Evolutionary conservation across 495 filamentous ascomycete species (phyloP), one percentile per base, ranked within the genome.

Genomic region (Lentithecium fluviatile): DNA sequence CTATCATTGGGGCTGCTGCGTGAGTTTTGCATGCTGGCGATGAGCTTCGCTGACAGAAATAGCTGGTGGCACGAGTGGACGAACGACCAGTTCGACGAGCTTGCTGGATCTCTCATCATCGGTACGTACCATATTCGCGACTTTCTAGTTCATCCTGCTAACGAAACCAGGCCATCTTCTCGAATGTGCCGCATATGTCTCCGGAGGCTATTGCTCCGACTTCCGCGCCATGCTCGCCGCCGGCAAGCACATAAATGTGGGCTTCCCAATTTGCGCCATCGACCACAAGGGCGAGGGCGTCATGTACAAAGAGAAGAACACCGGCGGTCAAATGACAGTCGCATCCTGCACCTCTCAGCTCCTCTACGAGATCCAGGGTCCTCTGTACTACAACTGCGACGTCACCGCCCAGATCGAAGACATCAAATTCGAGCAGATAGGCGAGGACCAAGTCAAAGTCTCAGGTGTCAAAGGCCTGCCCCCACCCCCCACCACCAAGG

Each of bases 281-380:
- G 65, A 65, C 21, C 45, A 45, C 32, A 45, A 65, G 29, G 68
- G 68, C 20, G 29, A 58, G 19, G 56, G 60, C 40, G 45, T 57
- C 40, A 61, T 70, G 50, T 62, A 64, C 43, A 70, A 68, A 38
- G 52, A 65, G 29, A 45, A 55, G 25, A 52, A 62, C 52, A 52
- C 50, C 0, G 56, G 60, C 20, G 68, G 68, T 7, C 21, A 23
- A 10, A 62, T 68, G 38, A 62, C 60, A 7, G 62, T 63, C 25
- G 62, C 52, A 15, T 50, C 59, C 7, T 54, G 50, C 2, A 68
- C 50, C 8, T 65, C 60, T 1, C 68, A 68, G 47, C 57, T 70
- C 6, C 61, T 70, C 37, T 70, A 70, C 49, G 68, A 70, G 46
- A 67, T 70, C 46, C 61, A 68, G 29, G 68, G 68, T 42, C 61